These are phyloP conservation scores for Zygosaccharomyces pseudobailii DNA, from an alignment of 1,139 yeast genomes.

Conservation along the genomic window DNA sequence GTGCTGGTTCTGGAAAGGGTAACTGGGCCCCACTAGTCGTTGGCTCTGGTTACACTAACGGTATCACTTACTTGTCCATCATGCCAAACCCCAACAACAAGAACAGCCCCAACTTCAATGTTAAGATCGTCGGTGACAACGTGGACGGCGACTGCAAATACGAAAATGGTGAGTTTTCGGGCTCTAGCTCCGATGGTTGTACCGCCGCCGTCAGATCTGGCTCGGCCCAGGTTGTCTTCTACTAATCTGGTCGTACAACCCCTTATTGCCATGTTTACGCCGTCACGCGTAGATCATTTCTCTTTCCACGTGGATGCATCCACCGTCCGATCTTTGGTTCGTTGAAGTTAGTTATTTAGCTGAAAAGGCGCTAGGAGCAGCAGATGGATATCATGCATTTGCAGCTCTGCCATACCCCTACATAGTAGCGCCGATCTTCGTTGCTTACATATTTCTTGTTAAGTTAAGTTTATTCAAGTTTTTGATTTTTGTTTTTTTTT, in stretches of 20 bases:
- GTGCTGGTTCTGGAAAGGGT: conserved; percentile 73
- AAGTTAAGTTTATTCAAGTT: not conserved
- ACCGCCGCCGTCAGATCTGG: conserved; percentile 87
- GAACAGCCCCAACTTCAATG: conserved; percentile 72
- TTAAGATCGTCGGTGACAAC: conserved; percentile 70
- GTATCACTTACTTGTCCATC: conserved; percentile 80
- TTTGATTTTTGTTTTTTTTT: not conserved
- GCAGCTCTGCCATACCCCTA: not conserved
- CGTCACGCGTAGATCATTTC: not conserved
- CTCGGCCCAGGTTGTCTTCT: conserved; percentile 50
- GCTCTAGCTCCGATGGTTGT: conserved; percentile 76
- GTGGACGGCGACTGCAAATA: conserved; percentile 77
- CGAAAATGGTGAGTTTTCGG: conserved; percentile 71
- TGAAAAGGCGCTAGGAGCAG: not conserved
- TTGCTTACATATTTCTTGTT: not conserved
- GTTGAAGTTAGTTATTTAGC: conserved; percentile 3
- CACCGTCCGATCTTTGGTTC: conserved; percentile 7
- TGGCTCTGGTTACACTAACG: conserved; percentile 84
- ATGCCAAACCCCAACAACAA: conserved; percentile 93
- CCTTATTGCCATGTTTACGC: not conserved
- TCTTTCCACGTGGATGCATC: not conserved
- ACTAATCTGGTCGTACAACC: conserved; percentile 12
- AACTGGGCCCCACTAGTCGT: conserved; percentile 98
- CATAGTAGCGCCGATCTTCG: not conserved
- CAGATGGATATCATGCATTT: not conserved